Evolutionary conservation across 306 rosid genomes (phyloP), one percentile per base, ranked within the genome.

Genomic region (Biancaea sappan): DNA sequence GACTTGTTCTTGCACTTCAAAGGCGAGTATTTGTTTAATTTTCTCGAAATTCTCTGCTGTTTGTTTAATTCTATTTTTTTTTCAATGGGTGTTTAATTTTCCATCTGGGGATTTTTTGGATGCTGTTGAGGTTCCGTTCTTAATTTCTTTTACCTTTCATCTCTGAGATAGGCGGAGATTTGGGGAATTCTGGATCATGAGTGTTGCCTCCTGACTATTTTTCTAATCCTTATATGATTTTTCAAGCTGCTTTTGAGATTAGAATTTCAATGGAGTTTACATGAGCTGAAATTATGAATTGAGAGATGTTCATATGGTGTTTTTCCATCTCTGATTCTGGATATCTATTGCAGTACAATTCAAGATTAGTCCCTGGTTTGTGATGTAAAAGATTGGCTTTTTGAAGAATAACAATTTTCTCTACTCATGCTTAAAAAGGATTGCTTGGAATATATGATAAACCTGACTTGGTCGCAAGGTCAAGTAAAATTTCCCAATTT

Each of bases 11-110:
- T 71, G 75, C 76, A 70, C 77, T 67, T 76, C 74, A 6, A 48
- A 81, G 94, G 87, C 28, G 43, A 75, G 86, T 71, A 19, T 62
- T 72, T 73, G 44, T 56, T 73, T 29, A 22, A 57, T 56, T 59
- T 43, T 77, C 46, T 70, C 32, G 75, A 35, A 15, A 40, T 56
- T 73, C 25, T 54, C 7, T 57, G 19, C 1, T 44, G 19, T 48
- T 76, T 40, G n/a, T 62, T 66, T 56, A 32, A 15, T 52, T 68
- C 16, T 69, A 16, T 32, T 35, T 53, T 37, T 43, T 21, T 57
- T 32, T 46, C 60, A 51, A 24, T 73, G 70, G 75, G 63, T 59
- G 35, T 28, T 70, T 46, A 10, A 35, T 66, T 38, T 76, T 14
- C 46, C 44, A 51, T 72, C 73, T 75, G 75, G 81, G 26, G 40